Evolutionary conservation across 805 yeast genomes (phyloP), one percentile per base, ranked within the genome.

Genomic region (Suhomyces sp.): DNA sequence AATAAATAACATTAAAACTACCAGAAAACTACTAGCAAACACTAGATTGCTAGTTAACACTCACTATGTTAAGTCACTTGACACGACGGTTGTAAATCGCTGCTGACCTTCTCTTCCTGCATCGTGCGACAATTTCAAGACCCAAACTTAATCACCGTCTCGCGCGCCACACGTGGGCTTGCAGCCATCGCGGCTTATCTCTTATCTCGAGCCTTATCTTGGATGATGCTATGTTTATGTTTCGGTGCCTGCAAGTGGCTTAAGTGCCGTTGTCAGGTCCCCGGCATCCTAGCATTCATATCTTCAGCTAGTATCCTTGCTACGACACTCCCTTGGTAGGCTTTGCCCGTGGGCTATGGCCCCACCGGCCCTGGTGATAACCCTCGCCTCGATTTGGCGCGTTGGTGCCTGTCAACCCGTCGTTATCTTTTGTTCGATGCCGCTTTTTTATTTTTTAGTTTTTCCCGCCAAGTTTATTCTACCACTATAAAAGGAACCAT

Each of bases 121-220:
- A 38, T 19, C 42, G 15, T 38, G 24, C 23, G 9, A 6, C 42
- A 17, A 10, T 38, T 38, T 38, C 42, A 38, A 23, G 12, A 38
- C 24, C 13, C 1, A 38, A 36, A 15, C n/a, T 19, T 6, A 9
- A 17, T 19, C 24, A 17, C 42, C 24, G 17, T 19, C 15, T 17
- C 22, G 13, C 42, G 42, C 42, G n/a, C 42, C 42, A 38, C 42
- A 38, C 42, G 42, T 38, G 42, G 42, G 24, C 22, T 38, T 38
- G 42, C 42, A 19, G n/a, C 42, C 42, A 38, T 38, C 24, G 42
- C 42, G 42, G 42, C 42, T 38, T 38, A 38, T 38, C 42, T 38
- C 42, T 38, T 38, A 38, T 38, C 42, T 38, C 9, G 23, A 17
- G 42, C 42, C 42, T 38, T 38, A 38, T 38, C 42, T 17, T 38